Base-by-base conservation (phyloP, 2,329 filamentous ascomycete genomes). In the Domatiomyces globalis region DNA sequence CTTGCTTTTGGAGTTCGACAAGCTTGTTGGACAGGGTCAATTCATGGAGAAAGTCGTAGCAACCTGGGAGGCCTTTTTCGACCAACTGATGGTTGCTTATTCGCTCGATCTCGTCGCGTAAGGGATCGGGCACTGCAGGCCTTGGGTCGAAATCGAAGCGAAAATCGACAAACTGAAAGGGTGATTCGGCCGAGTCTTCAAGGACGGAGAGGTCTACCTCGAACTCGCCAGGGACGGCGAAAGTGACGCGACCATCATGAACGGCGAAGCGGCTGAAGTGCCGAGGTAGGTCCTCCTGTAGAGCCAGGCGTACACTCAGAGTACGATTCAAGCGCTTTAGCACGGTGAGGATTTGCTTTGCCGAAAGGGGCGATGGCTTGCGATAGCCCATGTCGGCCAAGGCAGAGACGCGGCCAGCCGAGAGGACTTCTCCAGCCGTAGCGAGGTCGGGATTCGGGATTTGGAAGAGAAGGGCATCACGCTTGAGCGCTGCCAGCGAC, bases 91-190 rank as follows among this genome's bases (percentile, higher is more conserved):
- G 74, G 63, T 98, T 95, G 36, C 87, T 75, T 55, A 78, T 81
- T 17, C 66, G 67, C 63, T 94, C 87, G 27, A 95, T 69, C 51
- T 79, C 77, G 36, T 73, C 70, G 50, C 83, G 77, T 45, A 94
- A 49, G 68, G 2, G 71, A 71, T 22, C 83, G 78, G 83, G 74
- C 6, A 94, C 68, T 0, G 84, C 76, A 0, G 76, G 71, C 6
- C 81, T 75, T 1, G 90, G 90, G 7, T 72, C 75, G 65, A 94
- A 98, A 12, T 81, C 71, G 60, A 94, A 88, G 53, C 89, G 80
- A 61, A 96, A 81, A 65, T 96, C 89, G 55, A 96, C 85, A 63
- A 96, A 95, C 75, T 85, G 95, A 63, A 94, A 94, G 61, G 94
- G 89, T 50, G 85, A 84, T 29, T 81, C 74, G 17, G 82, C 79